These are phyloP conservation scores for Neofusicoccum sp. DNA, from an alignment of 2,329 filamentous ascomycete species.

Conservation along the genomic window DNA sequence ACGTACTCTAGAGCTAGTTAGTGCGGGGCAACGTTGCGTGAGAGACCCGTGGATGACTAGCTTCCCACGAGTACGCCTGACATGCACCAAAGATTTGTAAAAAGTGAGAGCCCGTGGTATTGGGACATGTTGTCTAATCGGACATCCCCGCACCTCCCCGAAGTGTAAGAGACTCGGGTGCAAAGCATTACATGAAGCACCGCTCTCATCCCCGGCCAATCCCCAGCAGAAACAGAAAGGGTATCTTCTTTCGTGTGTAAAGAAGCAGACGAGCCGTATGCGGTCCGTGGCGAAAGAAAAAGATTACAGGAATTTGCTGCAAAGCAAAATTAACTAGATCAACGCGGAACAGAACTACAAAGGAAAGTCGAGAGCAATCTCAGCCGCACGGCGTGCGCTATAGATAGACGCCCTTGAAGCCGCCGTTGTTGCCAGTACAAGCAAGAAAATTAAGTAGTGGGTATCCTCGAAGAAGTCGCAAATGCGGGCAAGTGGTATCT, in stretches of 20 bases:
- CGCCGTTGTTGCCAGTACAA: conserved; percentile 17
- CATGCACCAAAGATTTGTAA: conserved; percentile 15
- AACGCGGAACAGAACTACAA: conserved; percentile 6
- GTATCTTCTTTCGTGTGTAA: conserved; percentile 18
- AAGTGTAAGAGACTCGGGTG: neutral
- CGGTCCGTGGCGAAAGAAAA: conserved; percentile 1
- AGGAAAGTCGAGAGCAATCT: conserved; percentile 15
- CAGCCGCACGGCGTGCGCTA: conserved; percentile 8
- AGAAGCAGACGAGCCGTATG: conserved; percentile 8
- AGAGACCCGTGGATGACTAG: conserved; percentile 4
- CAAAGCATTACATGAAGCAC: conserved; percentile 16
- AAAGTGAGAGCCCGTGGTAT: neutral
- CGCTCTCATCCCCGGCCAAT: neutral
- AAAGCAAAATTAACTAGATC: conserved; percentile 1
- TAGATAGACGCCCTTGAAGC: conserved; percentile 13
- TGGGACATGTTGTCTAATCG: conserved; percentile 4
- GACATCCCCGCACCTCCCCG: conserved; percentile 3
- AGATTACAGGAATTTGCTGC: conserved; percentile 6
- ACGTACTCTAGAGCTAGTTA: neutral
- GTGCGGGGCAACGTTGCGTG: conserved; percentile 13
- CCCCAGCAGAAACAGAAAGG: neutral
- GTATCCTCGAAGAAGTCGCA: conserved; percentile 16
- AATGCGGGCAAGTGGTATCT: conserved; percentile 19
- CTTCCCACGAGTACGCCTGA: neutral
- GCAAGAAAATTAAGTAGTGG: conserved; percentile 19